Evolutionary conservation across 176 grass and related monocot genomes (phyloP).

Genomic region (Carex littledalei): DNA sequence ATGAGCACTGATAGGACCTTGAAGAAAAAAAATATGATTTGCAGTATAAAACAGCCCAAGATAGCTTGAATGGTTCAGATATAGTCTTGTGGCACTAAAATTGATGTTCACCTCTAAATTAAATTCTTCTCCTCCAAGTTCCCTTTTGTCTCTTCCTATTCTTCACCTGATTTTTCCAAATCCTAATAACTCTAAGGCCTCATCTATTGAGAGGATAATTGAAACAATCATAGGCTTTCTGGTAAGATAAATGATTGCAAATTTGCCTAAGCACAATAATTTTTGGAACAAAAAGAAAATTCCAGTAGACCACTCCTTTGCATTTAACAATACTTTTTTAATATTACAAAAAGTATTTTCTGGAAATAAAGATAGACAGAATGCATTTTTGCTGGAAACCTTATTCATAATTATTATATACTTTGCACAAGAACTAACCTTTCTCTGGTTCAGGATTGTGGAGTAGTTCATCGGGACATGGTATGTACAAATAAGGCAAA

Average conservation of each 20-base stretch:
- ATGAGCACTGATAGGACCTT: background rate
- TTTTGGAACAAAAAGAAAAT: background rate
- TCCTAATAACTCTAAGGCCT: background rate
- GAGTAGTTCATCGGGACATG: constrained; percentile 53
- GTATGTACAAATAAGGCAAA: constrained; percentile 64
- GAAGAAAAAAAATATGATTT: background rate
- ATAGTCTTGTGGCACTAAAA: background rate
- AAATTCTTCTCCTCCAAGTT: background rate
- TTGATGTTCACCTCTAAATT: background rate
- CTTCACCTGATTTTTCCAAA: background rate
- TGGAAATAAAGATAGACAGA: background rate
- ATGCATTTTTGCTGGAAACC: background rate
- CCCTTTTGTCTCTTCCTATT: background rate
- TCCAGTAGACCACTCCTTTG: background rate
- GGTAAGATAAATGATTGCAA: background rate
- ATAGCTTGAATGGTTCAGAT: background rate
- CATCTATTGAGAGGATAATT: background rate
- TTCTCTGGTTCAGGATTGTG: constrained; percentile 36
- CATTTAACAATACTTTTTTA: background rate
- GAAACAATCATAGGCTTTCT: background rate
- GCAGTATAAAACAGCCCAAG: background rate
- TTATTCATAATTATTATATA: background rate
- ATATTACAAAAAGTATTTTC: background rate
- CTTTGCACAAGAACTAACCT: constrained; percentile 10
- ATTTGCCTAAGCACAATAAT: background rate